These are phyloP conservation scores for Lodderomyces margitis DNA, from an alignment of 1,139 yeast species.

Conservation along the genomic window DNA sequence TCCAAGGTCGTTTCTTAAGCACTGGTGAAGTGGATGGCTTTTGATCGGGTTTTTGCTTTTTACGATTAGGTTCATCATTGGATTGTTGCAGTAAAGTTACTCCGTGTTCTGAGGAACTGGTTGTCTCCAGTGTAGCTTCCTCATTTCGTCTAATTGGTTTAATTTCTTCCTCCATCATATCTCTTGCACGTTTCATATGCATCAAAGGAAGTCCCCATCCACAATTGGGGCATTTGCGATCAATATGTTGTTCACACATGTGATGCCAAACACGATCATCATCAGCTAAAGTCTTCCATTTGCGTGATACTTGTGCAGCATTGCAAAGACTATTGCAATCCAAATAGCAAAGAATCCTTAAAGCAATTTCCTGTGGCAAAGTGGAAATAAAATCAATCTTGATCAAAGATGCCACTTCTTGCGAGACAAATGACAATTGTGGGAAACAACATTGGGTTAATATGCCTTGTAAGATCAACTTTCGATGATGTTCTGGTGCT, in stretches of 20 bases:
- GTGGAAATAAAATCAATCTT: slow-evolving; percentile 86
- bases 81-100: not conserved
- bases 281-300: slow-evolving; percentile 88
- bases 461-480: slow-evolving; percentile 77
- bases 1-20: slow-evolving; percentile 75
- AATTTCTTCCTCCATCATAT: slow-evolving; percentile 30
- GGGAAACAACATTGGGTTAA: slow-evolving; percentile 93
- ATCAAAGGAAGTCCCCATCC: slow-evolving; percentile 98
- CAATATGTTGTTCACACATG: slow-evolving; percentile 97
- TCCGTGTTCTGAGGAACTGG: slow-evolving; percentile 1
- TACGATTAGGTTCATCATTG: slow-evolving; percentile 7
- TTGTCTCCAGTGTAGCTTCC: slow-evolving; percentile 6
- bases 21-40: slow-evolving; percentile 10
- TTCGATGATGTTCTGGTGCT: slow-evolving; percentile 66
- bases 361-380: slow-evolving; percentile 79
- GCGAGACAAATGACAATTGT: slow-evolving; percentile 78
- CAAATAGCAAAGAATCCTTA: slow-evolving; percentile 80
- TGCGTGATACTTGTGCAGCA: slow-evolving; percentile 87
- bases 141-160: slow-evolving; percentile 25
- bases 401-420: slow-evolving; percentile 74
- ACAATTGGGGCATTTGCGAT: slow-evolving; percentile 93
- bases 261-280: slow-evolving; percentile 98
- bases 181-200: slow-evolving; percentile 75
- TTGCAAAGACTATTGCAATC: slow-evolving; percentile 90
- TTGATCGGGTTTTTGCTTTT: slow-evolving; percentile 5